Evolutionary conservation across 768 basidiomycete genomes (phyloP).

Genomic region (Sistotremastrum niveocremeum): DNA sequence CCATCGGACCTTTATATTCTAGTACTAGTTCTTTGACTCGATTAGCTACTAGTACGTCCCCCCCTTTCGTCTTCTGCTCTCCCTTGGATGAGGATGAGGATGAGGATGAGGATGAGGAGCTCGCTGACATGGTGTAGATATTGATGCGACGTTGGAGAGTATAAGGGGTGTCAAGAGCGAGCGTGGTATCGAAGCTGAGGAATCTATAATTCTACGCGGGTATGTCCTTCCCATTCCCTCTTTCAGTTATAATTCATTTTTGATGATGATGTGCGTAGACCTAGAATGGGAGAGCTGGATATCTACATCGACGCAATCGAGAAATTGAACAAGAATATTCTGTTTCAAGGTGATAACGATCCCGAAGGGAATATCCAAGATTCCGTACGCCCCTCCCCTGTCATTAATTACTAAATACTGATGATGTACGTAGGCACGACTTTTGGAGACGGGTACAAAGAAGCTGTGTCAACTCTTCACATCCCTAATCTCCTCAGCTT

Average conservation of each 20-base stretch:
- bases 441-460: slow-evolving; percentile 74
- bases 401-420: not conserved
- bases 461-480: slow-evolving; percentile 73
- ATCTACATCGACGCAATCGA: slow-evolving; percentile 61
- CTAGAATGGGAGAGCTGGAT: slow-evolving; percentile 52
- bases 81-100: too few species aligned
- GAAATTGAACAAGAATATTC: slow-evolving; percentile 65
- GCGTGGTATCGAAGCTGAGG: slow-evolving; percentile 64
- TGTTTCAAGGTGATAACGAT: slow-evolving; percentile 38
- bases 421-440: slow-evolving; percentile 33
- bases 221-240: slow-evolving; percentile 17
- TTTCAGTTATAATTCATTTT: not conserved
- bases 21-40: slow-evolving; percentile 65
- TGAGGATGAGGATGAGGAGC: too few species aligned
- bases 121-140: slow-evolving; percentile 37
- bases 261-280: slow-evolving; percentile 26
- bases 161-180: slow-evolving; percentile 73
- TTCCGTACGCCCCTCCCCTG: slow-evolving; percentile 25
- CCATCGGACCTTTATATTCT: slow-evolving; percentile 70
- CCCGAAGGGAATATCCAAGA: slow-evolving; percentile 41
- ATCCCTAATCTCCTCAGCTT: slow-evolving; percentile 79
- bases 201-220: slow-evolving; percentile 70
- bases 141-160: slow-evolving; percentile 63
- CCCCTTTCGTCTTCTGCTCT: too few species aligned
- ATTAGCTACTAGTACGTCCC: slow-evolving; percentile 51